A percentile compares a stretch with the other conserved stretches of the same genome.
Conservation (phyloP, 1,284 basidiomycete genomes). For the Bothia castanella region DNA sequence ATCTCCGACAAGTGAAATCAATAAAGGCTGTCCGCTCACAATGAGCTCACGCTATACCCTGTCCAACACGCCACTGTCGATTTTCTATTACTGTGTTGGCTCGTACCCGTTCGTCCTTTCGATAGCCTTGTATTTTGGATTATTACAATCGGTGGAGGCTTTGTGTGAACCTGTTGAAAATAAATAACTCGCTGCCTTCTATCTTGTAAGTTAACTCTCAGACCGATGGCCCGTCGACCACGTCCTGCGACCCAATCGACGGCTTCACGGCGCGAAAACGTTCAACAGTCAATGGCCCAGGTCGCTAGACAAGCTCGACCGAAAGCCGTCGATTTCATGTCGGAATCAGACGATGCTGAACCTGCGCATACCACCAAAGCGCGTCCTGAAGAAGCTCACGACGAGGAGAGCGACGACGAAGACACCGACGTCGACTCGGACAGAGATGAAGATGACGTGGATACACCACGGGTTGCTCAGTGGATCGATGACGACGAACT, state of each 20-base stretch:
- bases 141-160: no score
- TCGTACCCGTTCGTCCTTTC: no score
- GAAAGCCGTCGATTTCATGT: slow-evolving; percentile 21
- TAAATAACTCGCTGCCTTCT: no score
- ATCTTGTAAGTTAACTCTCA: no score
- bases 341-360: slow-evolving; percentile 8
- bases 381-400: not conserved
- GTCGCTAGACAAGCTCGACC: slow-evolving; percentile 12
- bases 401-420: not conserved
- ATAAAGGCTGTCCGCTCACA: no score
- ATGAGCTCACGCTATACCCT: no score
- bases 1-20: no score
- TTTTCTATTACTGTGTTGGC: not conserved
- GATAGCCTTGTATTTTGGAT: no score
- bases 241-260: no score
- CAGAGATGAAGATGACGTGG: slow-evolving; percentile 34
- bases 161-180: not conserved
- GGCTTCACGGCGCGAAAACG: not conserved
- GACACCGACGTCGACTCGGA: not conserved
- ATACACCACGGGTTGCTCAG: slow-evolving; percentile 49
- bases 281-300: slow-evolving; percentile 5
- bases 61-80: not conserved
- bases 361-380: not conserved
- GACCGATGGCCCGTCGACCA: slow-evolving; percentile 18
- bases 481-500: slow-evolving; percentile 55